Base-by-base conservation (phyloP, 2,329 filamentous ascomycete genomes). In the Fusarium kyushuense region DNA sequence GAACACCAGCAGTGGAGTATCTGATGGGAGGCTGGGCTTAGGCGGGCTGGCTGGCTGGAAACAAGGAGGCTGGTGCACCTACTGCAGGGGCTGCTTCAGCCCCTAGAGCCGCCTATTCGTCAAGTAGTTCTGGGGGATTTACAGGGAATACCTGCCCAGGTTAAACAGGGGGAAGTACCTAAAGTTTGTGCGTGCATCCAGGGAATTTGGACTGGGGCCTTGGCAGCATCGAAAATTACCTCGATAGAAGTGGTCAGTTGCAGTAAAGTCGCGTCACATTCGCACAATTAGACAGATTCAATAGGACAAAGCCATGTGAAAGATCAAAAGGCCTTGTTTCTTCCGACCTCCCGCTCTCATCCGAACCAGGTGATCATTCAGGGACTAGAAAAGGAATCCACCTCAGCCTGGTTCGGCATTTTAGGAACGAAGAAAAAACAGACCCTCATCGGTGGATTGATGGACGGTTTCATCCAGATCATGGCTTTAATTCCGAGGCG, bases 61-160 rank as follows among this genome's bases (percentile, higher is more conserved):
- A 75, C 71, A 63, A 68, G 72, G 76, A 71, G 67, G 67, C 76
- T 78, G 76, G 76, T 62, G 73, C 62, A 56, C 53, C 67, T 65
- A 65, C 59, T 69, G 58, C 71, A 74, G 71, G 72, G 72, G 71
- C 58, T 65, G 54, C 60, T 63, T 61, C 59, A 62, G 35, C 56
- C 40, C 56, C 56, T 53, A 27, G 38, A 54, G 47, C 48, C 48
- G 53, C 45, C 54, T 41, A 69, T 69, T 69, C 65, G 65, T 48
- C 48, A 30, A 52, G n/a, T 19, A 49, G 43, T 23, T 56, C 56
- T 65, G 60, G 65, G 65, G 65, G 65, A 63, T 62, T 69, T 43
- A 33, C 65, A 63, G 53, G 65, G 65, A 61, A 62, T 55, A 48
- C 62, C 45, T 60, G 52, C 32, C 60, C 46, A 65, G 52, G 48